Evolutionary conservation across 768 basidiomycete species (phyloP).

Genomic region (Lanmaoa rubissima): DNA sequence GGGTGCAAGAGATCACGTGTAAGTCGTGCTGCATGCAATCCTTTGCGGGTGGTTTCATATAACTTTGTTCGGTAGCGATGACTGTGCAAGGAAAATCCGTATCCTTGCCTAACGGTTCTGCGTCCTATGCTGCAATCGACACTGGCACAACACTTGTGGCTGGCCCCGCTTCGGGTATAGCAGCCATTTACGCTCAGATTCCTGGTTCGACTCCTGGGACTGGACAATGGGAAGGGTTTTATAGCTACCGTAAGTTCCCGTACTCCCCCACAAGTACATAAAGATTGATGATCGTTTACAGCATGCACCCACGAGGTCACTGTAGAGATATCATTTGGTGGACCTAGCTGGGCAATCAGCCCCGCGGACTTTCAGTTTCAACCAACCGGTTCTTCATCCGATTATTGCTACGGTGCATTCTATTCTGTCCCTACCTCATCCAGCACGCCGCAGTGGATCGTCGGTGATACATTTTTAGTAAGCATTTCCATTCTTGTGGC

Average conservation of each 20-base stretch:
- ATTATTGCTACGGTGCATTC: slow-evolving; percentile 80
- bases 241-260: slow-evolving; percentile 37
- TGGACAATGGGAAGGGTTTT: slow-evolving; percentile 46
- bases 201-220: slow-evolving; percentile 39
- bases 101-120: slow-evolving; percentile 36
- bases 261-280: neutral
- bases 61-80: slow-evolving; percentile 24
- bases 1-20: slow-evolving; percentile 41
- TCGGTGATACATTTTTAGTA: slow-evolving; percentile 85
- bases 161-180: slow-evolving; percentile 42
- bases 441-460: slow-evolving; percentile 71
- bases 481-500: neutral
- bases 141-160: slow-evolving; percentile 61
- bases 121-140: slow-evolving; percentile 48
- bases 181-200: slow-evolving; percentile 46
- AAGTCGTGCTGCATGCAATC: neutral
- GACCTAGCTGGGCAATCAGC: slow-evolving; percentile 44
- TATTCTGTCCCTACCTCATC: slow-evolving; percentile 60
- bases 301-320: slow-evolving; percentile 41
- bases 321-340: slow-evolving; percentile 45
- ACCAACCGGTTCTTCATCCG: slow-evolving; percentile 40
- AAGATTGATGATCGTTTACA: slow-evolving; percentile 24
- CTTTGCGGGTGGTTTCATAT: neutral
- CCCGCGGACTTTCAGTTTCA: slow-evolving; percentile 52
- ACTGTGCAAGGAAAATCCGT: slow-evolving; percentile 35